These are phyloP conservation scores for Lentinula detonsa DNA, from an alignment of 768 basidiomycete species.

Conservation along the genomic window DNA sequence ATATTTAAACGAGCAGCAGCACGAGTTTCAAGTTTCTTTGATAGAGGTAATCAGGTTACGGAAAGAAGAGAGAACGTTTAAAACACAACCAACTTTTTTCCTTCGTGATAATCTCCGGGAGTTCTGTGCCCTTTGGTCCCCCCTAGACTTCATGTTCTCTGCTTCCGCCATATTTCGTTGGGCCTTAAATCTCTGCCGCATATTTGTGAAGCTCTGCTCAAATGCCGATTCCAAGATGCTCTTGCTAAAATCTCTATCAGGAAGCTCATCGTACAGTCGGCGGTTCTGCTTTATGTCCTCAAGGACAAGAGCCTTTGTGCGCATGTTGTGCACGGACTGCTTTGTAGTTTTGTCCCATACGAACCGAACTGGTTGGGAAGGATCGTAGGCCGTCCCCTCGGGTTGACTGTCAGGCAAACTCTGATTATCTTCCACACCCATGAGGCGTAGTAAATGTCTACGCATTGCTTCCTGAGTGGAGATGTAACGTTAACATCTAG, in stretches of 20 bases:
- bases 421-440: slow-evolving; percentile 52
- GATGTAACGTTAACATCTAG: background rate
- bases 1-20: slow-evolving; percentile 52
- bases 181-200: slow-evolving; percentile 59
- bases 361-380: slow-evolving; percentile 60
- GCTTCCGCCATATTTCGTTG: slow-evolving; percentile 49
- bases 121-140: slow-evolving; percentile 57
- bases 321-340: slow-evolving; percentile 67
- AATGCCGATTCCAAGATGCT: slow-evolving; percentile 57
- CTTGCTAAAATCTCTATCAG: slow-evolving; percentile 60
- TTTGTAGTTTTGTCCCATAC: slow-evolving; percentile 77
- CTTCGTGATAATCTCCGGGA: slow-evolving; percentile 55
- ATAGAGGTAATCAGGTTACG: slow-evolving; percentile 9
- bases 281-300: slow-evolving; percentile 54
- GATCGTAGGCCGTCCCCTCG: slow-evolving; percentile 42
- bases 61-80: slow-evolving; percentile 1
- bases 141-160: slow-evolving; percentile 39
- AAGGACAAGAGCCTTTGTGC: slow-evolving; percentile 63
- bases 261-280: slow-evolving; percentile 53
- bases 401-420: slow-evolving; percentile 54
- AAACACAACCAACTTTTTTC: slow-evolving; percentile 45
- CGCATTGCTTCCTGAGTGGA: slow-evolving; percentile 61
- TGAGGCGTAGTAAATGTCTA: slow-evolving; percentile 51
- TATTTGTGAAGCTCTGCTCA: slow-evolving; percentile 64
- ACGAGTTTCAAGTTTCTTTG: slow-evolving; percentile 65